These are phyloP conservation scores for Yarrowia porcina DNA, from an alignment of 805 yeast genomes.

Conservation along the genomic window DNA sequence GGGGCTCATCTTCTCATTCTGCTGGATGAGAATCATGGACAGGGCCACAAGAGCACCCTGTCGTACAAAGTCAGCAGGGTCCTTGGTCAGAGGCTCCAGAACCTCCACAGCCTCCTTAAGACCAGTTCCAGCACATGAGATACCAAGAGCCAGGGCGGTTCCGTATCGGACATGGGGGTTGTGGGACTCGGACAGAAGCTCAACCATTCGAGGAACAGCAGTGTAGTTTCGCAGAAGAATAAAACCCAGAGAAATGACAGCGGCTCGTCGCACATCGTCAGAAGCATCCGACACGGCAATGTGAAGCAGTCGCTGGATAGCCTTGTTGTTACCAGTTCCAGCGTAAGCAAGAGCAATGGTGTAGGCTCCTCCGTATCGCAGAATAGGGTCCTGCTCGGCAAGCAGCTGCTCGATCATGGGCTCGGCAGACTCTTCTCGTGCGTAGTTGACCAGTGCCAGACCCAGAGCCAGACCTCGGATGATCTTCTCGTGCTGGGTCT, in stretches of 20 bases:
- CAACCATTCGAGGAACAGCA: conserved; percentile 93
- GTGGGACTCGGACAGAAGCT: conserved; percentile 86
- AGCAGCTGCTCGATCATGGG: conserved; percentile 60
- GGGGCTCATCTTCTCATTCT: conserved; percentile 77
- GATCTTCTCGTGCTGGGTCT: conserved; percentile 93
- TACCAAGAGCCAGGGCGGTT: conserved; percentile 95
- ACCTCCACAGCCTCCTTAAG: conserved; percentile 85
- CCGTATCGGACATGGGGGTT: conserved; percentile 98
- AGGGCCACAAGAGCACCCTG: conserved; percentile 95
- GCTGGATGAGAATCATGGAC: conserved; percentile 84
- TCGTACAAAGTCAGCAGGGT: conserved; percentile 94
- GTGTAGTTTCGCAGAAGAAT: conserved; percentile 85
- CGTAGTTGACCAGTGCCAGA: conserved; percentile 79
- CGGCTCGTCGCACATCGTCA: conserved; percentile 95
- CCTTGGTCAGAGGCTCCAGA: conserved; percentile 86
- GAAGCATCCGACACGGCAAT: conserved; percentile 94
- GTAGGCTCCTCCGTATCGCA: conserved; percentile 95
- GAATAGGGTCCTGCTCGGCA: conserved; percentile 70
- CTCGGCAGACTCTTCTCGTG: conserved; percentile 80
- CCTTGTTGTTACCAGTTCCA: conserved; percentile 88
- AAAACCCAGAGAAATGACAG: conserved; percentile 89
- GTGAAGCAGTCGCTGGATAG: conserved; percentile 77
- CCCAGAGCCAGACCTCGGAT: conserved; percentile 91
- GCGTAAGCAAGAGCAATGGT: conserved; percentile 94
- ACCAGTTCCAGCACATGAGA: conserved; percentile 94